phyloP scores from a whole-genome alignment of 805 yeast species.

The Torulaspora quercuum region DNA sequence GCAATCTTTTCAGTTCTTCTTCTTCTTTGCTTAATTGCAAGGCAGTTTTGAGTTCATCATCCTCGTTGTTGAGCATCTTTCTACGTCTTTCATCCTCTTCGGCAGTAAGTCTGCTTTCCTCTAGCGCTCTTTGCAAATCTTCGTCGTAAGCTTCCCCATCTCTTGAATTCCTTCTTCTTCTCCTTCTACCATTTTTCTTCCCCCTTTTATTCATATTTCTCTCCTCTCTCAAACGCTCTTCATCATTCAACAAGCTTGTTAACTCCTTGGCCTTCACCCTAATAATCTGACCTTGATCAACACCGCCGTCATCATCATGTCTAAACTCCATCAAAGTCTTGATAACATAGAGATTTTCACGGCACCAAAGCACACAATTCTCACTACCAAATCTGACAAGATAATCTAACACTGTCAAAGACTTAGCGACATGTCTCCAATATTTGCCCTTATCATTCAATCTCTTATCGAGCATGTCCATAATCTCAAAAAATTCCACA shows the following conservation, averaged over 20 bases:
- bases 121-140: slow-evolving; percentile 75
- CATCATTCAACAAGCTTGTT: slow-evolving; percentile 71
- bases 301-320: slow-evolving; percentile 68
- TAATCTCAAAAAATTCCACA: slow-evolving; percentile 76
- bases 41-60: slow-evolving; percentile 29
- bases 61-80: slow-evolving; percentile 27
- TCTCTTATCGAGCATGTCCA: slow-evolving; percentile 91
- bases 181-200: slow-evolving; percentile 40
- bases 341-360: slow-evolving; percentile 80
- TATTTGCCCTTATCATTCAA: slow-evolving; percentile 92
- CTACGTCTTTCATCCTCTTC: slow-evolving; percentile 71
- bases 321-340: slow-evolving; percentile 89
- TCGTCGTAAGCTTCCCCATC: slow-evolving; percentile 56
- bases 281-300: slow-evolving; percentile 82
- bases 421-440: slow-evolving; percentile 94
- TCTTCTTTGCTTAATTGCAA: slow-evolving; percentile 30
- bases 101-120: slow-evolving; percentile 74
- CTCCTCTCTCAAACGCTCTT: slow-evolving; percentile 71
- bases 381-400: slow-evolving; percentile 82
- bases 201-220: slow-evolving; percentile 43
- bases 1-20: slow-evolving; percentile 28
- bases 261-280: slow-evolving; percentile 87
- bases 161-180: slow-evolving; percentile 23
- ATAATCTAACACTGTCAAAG: slow-evolving; percentile 80
- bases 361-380: slow-evolving; percentile 86